A percentile compares a stretch with the other conserved stretches of the same genome.
phyloP scores from a whole-genome alignment of 148 eudicot species.

The Selenicereus undatus region DNA sequence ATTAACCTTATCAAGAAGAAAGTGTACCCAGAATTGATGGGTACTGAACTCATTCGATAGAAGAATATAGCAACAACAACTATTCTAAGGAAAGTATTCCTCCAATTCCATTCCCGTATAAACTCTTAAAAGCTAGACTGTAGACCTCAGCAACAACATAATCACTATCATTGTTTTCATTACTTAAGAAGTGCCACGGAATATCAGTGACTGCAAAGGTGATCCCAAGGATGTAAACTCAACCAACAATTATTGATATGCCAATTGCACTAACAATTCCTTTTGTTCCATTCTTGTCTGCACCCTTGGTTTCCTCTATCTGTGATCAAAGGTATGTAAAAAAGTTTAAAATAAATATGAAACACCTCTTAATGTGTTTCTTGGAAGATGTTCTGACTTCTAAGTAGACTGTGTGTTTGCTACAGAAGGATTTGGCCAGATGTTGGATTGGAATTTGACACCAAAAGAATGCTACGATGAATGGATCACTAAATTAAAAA shows the following conservation, averaged over 20 bases:
- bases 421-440: too few species aligned
- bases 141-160: constrained; percentile 91
- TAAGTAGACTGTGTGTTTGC: too few species aligned
- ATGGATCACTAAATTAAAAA: too few species aligned
- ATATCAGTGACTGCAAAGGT: constrained; percentile 85
- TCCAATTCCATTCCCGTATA: constrained; percentile 78
- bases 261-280: constrained; percentile 93
- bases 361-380: too few species aligned
- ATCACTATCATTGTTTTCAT: constrained; percentile 77
- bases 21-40: constrained; percentile 90
- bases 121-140: constrained; percentile 64
- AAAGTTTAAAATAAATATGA: too few species aligned
- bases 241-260: constrained; percentile 79
- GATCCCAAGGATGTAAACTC: constrained; percentile 94
- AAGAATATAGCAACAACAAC: constrained; percentile 90
- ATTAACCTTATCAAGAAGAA: neutral
- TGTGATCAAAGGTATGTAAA: constrained; percentile 26
- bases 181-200: constrained; percentile 61
- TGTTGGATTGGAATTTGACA: too few species aligned
- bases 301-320: constrained; percentile 94
- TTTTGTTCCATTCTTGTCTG: constrained; percentile 88
- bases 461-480: too few species aligned
- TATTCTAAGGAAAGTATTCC: constrained; percentile 84
- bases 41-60: constrained; percentile 92
- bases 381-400: too few species aligned